Evolutionary conservation across 2,329 filamentous ascomycete species (phyloP), one percentile per base, ranked within the genome.

Genomic region (Pseudofabraea citricarpa): DNA sequence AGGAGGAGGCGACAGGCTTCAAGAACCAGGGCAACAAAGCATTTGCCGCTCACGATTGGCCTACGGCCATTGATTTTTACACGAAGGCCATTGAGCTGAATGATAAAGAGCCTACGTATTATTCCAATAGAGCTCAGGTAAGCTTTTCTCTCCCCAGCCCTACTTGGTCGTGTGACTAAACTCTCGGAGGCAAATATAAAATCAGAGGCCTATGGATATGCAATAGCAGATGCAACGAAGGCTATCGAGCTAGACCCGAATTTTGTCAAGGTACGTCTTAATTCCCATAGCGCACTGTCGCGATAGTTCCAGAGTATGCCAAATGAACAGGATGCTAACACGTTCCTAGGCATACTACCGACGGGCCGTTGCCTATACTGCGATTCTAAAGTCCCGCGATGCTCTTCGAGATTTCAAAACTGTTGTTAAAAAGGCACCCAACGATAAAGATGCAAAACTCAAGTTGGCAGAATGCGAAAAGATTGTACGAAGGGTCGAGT

Each of bases 1-100:
- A 68, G 57, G 82, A 87, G 64, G 81, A 87, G 65, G 91, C 91
- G 41, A 77, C 82, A 55, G 85, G 84, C 61, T 73, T 95, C 56
- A 98, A 98, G 73, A 85, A 94, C 66, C 79, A 94, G 67, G 93
- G 93, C 64, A 98, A 98, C 69, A 87, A 90, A 61, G 90, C 90
- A 41, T 97, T 97, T 68, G 81, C 83, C 44, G 74, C 81, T 23
- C 89, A 95, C 59, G 86, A 97, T 71, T 98, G 87, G 86, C 79
- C 77, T 9, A 71, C 75, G 3, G 93, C 93, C 6, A 76, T 95
- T 51, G 83, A 90, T 2, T 81, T 83, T 54, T 98, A 98, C 67
- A 81, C 81, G 43, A 79, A 94, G 67, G 91, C 91, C 20, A 97
- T 98, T 61, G 83, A 86, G 48, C 69, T 87, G 55, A 83, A 95